These are phyloP conservation scores for Retiboletus flavoniger DNA, from an alignment of 1,284 basidiomycete genomes.

Conservation along the genomic window DNA sequence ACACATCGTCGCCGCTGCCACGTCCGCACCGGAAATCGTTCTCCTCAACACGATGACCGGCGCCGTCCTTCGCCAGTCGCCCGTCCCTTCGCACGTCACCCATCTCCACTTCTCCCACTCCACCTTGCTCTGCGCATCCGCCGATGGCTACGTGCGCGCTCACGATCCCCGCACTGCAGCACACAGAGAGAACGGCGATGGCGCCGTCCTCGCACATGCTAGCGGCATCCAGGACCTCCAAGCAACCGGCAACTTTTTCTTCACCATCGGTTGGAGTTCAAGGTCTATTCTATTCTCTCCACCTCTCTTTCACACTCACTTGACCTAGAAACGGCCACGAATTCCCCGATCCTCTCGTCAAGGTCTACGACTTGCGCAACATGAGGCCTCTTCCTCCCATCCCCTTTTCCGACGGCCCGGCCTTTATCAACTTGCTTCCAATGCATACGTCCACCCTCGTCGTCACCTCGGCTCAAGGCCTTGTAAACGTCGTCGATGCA, in stretches of 20 bases:
- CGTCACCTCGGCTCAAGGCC: slow-evolving; percentile 80
- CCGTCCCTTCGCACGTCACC: slow-evolving; percentile 56
- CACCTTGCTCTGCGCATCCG: slow-evolving; percentile 70
- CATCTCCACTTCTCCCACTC: slow-evolving; percentile 67
- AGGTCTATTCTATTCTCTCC: slow-evolving; percentile 49
- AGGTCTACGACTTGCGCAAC: slow-evolving; percentile 87
- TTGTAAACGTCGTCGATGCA: slow-evolving; percentile 89
- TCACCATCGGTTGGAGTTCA: slow-evolving; percentile 84
- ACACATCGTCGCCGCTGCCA: slow-evolving; percentile 62
- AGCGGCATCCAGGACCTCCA: slow-evolving; percentile 85
- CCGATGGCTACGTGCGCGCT: slow-evolving; percentile 81
- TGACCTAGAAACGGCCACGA: slow-evolving; percentile 77
- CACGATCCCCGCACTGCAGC: slow-evolving; percentile 79
- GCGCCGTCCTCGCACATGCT: slow-evolving; percentile 71
- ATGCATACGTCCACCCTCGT: slow-evolving; percentile 77
- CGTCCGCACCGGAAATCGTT: slow-evolving; percentile 61
- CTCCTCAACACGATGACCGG: slow-evolving; percentile 77
- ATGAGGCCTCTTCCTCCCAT: slow-evolving; percentile 81
- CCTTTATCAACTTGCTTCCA: slow-evolving; percentile 84
- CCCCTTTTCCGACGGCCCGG: slow-evolving; percentile 85
- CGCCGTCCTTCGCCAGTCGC: slow-evolving; percentile 57
- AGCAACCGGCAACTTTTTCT: slow-evolving; percentile 72
- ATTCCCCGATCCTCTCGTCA: slow-evolving; percentile 88
- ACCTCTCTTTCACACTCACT: slow-evolving; percentile 7
- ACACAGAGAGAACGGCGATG: slow-evolving; percentile 47